Evolutionary conservation across 164 flowering plant genomes (phyloP).

Genomic region (Vitis amurensis): DNA sequence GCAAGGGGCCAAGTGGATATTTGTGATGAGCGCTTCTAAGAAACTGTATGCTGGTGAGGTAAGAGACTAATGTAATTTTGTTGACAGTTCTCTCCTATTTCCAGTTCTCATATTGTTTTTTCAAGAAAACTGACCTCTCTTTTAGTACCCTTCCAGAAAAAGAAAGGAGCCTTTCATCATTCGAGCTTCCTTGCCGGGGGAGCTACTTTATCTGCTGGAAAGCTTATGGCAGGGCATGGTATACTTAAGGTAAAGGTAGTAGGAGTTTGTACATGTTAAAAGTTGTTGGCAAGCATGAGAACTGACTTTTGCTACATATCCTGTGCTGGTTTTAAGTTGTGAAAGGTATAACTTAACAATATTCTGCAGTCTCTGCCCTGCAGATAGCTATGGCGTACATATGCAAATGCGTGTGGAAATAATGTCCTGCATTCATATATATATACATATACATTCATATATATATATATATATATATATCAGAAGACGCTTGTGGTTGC

Average conservation of each 20-base stretch:
- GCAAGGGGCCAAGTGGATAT: conserved; percentile 66
- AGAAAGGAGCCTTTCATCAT: conserved; percentile 88
- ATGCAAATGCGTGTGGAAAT: too few relatives aligned
- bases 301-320: too few relatives aligned
- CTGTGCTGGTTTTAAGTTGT: too few relatives aligned
- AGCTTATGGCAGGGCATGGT: conserved; percentile 65
- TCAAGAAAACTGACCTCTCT: not conserved
- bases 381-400: too few relatives aligned
- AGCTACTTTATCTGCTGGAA: conserved; percentile 85
- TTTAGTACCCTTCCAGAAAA: conserved; percentile 47
- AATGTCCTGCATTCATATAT: too few relatives aligned
- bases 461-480: too few relatives aligned
- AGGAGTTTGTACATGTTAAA: not conserved
- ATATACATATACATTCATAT: too few relatives aligned
- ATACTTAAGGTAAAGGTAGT: conserved; percentile 54
- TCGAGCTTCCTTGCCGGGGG: conserved; percentile 97
- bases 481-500: too few relatives aligned
- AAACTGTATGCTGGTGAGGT: conserved; percentile 81
- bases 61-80: conserved; percentile 10
- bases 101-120: not conserved
- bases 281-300: not conserved
- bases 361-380: too few relatives aligned
- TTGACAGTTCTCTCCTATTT: not conserved
- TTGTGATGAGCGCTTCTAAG: conserved; percentile 87
- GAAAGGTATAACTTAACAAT: too few relatives aligned